These are phyloP conservation scores for Candida corydali DNA, from an alignment of 805 yeast genomes.

Conservation along the genomic window DNA sequence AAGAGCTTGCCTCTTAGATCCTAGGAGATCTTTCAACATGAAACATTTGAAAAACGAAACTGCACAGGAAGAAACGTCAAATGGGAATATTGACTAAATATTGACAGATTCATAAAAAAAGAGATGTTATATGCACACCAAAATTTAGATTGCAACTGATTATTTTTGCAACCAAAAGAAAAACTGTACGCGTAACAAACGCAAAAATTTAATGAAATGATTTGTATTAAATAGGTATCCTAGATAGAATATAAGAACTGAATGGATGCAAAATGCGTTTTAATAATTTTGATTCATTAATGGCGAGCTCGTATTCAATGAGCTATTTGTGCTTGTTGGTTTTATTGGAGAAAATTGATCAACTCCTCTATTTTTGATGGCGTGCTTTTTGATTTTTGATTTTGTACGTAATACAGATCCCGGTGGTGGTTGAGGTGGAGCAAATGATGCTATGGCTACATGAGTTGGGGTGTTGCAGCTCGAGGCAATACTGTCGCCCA, in stretches of 20 bases:
- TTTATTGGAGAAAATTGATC: constrained; percentile 7
- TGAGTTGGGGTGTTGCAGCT: constrained; percentile 22
- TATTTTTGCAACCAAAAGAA: too few species aligned
- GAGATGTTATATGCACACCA: too few species aligned
- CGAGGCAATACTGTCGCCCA: constrained; percentile 10
- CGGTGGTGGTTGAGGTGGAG: constrained; percentile 9
- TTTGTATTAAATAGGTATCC: neutral
- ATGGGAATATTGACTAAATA: too few species aligned
- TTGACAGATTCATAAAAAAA: too few species aligned
- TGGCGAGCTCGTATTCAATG: constrained; percentile 5
- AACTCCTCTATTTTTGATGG: neutral
- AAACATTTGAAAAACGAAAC: too few species aligned
- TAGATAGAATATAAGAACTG: constrained; percentile 2
- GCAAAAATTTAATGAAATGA: too few species aligned
- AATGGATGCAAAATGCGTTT: constrained; percentile 1
- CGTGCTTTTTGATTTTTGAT: constrained; percentile 7
- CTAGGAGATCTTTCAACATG: too few species aligned
- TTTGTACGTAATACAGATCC: constrained; percentile 7
- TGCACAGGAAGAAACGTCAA: too few species aligned
- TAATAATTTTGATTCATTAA: constrained; percentile 6
- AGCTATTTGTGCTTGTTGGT: constrained; percentile 5
- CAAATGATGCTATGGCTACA: constrained; percentile 11
- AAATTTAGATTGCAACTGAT: too few species aligned
- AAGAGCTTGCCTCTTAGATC: too few species aligned
- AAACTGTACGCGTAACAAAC: too few species aligned